phyloP scores from a whole-genome alignment of 192 early-diverging fungal genomes.

The Phlyctochytrium arcticum region DNA sequence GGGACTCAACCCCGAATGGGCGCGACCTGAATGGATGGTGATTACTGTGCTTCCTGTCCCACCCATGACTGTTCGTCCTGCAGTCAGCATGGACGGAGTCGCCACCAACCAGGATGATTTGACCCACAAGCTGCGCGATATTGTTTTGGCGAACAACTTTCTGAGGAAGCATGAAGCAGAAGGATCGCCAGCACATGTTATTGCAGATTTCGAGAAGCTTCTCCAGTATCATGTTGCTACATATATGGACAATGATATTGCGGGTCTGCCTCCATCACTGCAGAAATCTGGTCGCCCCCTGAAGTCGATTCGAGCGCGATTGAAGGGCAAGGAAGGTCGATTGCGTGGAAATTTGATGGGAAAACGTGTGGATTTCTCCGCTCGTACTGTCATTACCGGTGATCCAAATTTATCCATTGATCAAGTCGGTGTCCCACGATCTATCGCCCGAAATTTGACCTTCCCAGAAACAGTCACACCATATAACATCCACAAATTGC shows the following conservation, averaged over 20 bases:
- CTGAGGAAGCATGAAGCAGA: conserved; percentile 77
- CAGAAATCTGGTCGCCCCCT: conserved; percentile 92
- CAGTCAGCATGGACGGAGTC: conserved; percentile 88
- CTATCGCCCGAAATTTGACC: conserved; percentile 94
- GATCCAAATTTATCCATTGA: conserved; percentile 97
- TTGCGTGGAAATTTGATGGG: conserved; percentile 99
- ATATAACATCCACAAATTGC: conserved; percentile 89
- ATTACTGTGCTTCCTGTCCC: conserved; percentile 91
- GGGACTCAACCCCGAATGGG: conserved; percentile 86
- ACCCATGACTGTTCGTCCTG: conserved; percentile 93
- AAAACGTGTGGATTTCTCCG: conserved; percentile 98
- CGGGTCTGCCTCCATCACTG: conserved; percentile 82
- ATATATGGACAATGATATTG: conserved; percentile 96
- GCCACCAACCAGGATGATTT: conserved; percentile 92
- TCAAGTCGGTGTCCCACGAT: conserved; percentile 96
- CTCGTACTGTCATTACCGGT: conserved; percentile 98
- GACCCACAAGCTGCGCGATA: conserved; percentile 89
- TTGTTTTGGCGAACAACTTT: conserved; percentile 88
- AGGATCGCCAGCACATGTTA: conserved; percentile 82
- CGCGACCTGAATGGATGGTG: conserved; percentile 98
- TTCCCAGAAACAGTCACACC: conserved; percentile 97
- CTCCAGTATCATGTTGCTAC: conserved; percentile 95
- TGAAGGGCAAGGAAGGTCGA: conserved; percentile 99
- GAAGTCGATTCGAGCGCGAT: conserved; percentile 90
- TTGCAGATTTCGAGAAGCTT: conserved; percentile 81